phyloP scores from a whole-genome alignment of 768 basidiomycete species.

The Goffeauzyma gilvescens region DNA sequence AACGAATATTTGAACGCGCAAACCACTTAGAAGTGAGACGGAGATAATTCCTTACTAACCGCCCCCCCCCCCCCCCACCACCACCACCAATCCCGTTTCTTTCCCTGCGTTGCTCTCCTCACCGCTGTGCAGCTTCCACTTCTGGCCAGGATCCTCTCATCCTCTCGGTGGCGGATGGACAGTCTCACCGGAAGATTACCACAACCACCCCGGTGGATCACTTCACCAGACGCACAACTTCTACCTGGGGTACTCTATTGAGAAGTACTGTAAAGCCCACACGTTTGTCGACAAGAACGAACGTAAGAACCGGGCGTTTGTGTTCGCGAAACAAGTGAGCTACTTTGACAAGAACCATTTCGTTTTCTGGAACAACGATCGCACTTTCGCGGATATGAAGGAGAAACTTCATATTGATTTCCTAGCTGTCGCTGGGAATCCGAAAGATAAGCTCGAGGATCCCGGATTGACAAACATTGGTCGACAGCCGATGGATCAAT shows the following conservation, averaged over 20 bases:
- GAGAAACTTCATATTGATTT: constrained; percentile 9
- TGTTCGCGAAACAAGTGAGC: constrained; percentile 8
- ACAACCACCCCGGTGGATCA: neutral
- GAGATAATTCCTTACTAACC: too few relatives aligned
- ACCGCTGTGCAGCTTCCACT: constrained; percentile 15
- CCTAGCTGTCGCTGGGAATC: constrained; percentile 8
- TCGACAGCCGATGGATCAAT: neutral
- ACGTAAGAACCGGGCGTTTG: too few relatives aligned
- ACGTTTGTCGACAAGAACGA: neutral
- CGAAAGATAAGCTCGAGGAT: neutral
- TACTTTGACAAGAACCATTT: constrained; percentile 4
- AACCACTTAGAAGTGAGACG: too few relatives aligned
- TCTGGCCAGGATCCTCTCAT: constrained; percentile 13
- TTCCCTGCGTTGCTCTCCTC: neutral
- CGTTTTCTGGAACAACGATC: constrained; percentile 2
- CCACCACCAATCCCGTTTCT: too few relatives aligned
- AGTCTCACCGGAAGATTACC: constrained; percentile 15
- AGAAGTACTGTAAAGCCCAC: constrained; percentile 7
- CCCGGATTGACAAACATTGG: constrained; percentile 4
- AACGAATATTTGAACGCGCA: too few relatives aligned
- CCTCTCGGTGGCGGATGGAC: constrained; percentile 14
- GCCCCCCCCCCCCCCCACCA: too few relatives aligned
- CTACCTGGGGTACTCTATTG: constrained; percentile 13
- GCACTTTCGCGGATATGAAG: constrained; percentile 4
- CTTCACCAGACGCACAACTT: neutral